Percentiles rank a stretch among this genome's conserved stretches.
phyloP scores from a whole-genome alignment of 2,329 filamentous ascomycete genomes.

The Arthrocladium fulminans region DNA sequence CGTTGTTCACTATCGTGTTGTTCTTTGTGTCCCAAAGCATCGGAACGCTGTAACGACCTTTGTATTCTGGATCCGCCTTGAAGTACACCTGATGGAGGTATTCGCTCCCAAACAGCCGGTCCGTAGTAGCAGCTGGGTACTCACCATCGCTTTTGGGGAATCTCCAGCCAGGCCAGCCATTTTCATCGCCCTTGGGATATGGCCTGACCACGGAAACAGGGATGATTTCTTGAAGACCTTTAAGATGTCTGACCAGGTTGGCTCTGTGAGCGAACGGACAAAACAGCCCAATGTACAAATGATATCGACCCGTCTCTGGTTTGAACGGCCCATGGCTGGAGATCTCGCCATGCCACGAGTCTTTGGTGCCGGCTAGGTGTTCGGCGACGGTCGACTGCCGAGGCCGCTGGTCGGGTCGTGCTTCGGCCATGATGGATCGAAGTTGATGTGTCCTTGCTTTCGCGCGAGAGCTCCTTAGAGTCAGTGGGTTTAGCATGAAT shows the following conservation, averaged over 20 bases:
- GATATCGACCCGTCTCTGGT: slow-evolving; percentile 45
- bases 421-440: slow-evolving; percentile 3
- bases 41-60: slow-evolving; percentile 53
- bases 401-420: slow-evolving; percentile 2
- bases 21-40: slow-evolving; percentile 54
- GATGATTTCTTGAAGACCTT: slow-evolving; percentile 45
- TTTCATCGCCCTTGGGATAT: slow-evolving; percentile 57
- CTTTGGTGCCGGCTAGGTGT: slow-evolving; percentile 16
- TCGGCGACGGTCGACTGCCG: slow-evolving; percentile 15
- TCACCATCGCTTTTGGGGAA: slow-evolving; percentile 46
- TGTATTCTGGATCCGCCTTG: slow-evolving; percentile 50
- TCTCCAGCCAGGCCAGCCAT: slow-evolving; percentile 55
- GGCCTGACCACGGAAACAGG: slow-evolving; percentile 52
- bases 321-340: slow-evolving; percentile 39
- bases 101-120: slow-evolving; percentile 49
- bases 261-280: slow-evolving; percentile 57
- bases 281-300: slow-evolving; percentile 53
- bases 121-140: slow-evolving; percentile 52
- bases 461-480: not conserved
- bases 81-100: slow-evolving; percentile 58
- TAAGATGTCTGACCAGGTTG: slow-evolving; percentile 50
- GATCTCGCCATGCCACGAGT: slow-evolving; percentile 44
- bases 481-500: not conserved
- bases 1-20: slow-evolving; percentile 51
- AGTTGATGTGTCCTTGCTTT: not conserved